A percentile compares a stretch with the other conserved stretches of the same genome.
These are phyloP conservation scores for Teratosphaeria viscida DNA, from an alignment of 2,329 filamentous ascomycete genomes.

Conservation along the genomic window DNA sequence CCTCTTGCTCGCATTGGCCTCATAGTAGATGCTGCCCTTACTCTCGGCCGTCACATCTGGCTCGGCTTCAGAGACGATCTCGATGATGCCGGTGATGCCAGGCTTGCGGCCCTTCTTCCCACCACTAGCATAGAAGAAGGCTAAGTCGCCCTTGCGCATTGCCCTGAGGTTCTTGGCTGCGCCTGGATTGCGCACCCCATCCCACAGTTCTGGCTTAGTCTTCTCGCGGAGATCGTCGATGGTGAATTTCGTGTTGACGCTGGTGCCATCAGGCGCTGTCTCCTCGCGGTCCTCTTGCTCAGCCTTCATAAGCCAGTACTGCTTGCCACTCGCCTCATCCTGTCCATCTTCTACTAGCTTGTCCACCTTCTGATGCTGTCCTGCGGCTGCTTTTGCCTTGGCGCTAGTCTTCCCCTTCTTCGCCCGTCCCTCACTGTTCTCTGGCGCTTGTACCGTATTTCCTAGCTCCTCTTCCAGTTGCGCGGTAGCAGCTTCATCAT, in stretches of 20 bases:
- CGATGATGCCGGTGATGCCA: constrained; percentile 55
- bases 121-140: constrained; percentile 96
- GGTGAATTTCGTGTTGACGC: constrained; percentile 81
- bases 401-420: neutral
- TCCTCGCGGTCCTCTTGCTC: constrained; percentile 78
- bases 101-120: constrained; percentile 58
- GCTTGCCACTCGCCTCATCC: constrained; percentile 7
- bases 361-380: neutral
- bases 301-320: constrained; percentile 42
- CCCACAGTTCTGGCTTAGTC: constrained; percentile 74
- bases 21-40: constrained; percentile 67
- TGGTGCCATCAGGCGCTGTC: constrained; percentile 56
- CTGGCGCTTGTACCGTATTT: constrained; percentile 7
- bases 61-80: constrained; percentile 74
- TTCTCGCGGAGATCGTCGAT: constrained; percentile 76
- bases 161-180: constrained; percentile 82
- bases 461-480: constrained; percentile 21
- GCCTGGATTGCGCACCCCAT: constrained; percentile 49
- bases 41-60: constrained; percentile 69
- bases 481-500: constrained; percentile 19
- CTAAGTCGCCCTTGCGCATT: constrained; percentile 85
- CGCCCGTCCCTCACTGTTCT: neutral
- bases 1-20: constrained; percentile 55
- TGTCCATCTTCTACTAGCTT: neutral
- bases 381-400: constrained; percentile 8